Evolutionary conservation across 371 early-diverging fungal genomes (phyloP).

Genomic region (Syncephalastrum monosporum): DNA sequence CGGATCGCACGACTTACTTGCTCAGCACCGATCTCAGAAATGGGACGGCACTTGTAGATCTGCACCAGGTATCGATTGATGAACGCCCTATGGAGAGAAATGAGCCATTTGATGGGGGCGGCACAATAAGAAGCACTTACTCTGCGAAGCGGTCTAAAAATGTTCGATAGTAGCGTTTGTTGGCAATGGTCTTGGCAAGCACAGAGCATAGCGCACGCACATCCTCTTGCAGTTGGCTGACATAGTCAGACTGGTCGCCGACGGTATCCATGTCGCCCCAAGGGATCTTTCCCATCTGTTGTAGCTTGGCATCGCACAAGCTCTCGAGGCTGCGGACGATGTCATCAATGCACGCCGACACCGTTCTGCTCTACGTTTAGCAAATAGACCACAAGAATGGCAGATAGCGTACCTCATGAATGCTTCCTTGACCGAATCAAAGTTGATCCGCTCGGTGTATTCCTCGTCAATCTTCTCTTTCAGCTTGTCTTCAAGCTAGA

Average conservation of each 20-base stretch:
- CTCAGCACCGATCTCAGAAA: conserved; percentile 87
- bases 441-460: conserved; percentile 63
- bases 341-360: conserved; percentile 58
- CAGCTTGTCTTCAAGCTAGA: conserved; percentile 15
- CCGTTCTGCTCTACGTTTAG: conserved; percentile 33
- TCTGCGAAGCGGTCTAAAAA: conserved; percentile 92
- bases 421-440: conserved; percentile 71
- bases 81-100: conserved; percentile 49
- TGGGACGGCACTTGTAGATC: conserved; percentile 74
- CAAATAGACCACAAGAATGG: neutral
- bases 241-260: conserved; percentile 92
- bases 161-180: conserved; percentile 74
- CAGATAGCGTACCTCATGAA: conserved; percentile 57
- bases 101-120: no score
- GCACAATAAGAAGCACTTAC: conserved; percentile 36
- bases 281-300: conserved; percentile 66
- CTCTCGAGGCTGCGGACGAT: conserved; percentile 68
- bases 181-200: conserved; percentile 63
- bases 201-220: conserved; percentile 50
- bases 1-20: conserved; percentile 44
- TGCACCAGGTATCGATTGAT: conserved; percentile 58
- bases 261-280: conserved; percentile 86
- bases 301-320: conserved; percentile 64
- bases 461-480: conserved; percentile 73
- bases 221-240: conserved; percentile 60